Base-by-base conservation (phyloP, 306 rosid genomes). In the Myrica gale region DNA sequence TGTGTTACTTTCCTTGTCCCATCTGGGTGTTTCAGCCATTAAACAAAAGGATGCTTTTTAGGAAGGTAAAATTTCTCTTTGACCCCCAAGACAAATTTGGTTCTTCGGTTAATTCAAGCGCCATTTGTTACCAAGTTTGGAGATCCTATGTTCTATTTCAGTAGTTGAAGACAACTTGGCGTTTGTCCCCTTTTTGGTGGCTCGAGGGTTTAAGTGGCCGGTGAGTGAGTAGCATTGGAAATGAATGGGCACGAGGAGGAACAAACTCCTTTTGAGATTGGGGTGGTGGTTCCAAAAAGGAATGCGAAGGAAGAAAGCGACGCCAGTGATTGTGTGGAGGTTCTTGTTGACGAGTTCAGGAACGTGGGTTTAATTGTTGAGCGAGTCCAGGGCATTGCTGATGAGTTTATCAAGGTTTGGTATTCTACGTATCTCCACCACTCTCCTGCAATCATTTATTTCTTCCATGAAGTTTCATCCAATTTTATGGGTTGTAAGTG, bases 341-440 rank as follows among this genome's bases (percentile, higher is more conserved):
- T 90, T 69, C 91, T 95, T 44, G 75, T 87, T 21, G 66, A 80
- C 42, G 97, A 86, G 79, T 89, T 95, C 63, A 69, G 53, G 82
- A 87, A 85, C 73, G 85, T 71, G 69, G 99, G 97, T 54, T 76
- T 92, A 10, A 53, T 87, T 9, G 96, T 87, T 79, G 97, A 92
- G 83, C 87, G 89, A 81, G 88, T 90, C 70, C 71, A 83, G 78
- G 98, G 99, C 77, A 85, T 92, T 76, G 93, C 88, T 57, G 97
- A 95, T 78, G 96, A 90, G 78, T 95, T 95, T 74, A 80, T 95
- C 83, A 90, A 90, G 99, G 99, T 95, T 78, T 82, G 83, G 20
- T 79, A 70, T 84, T 87, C 42, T 20, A 39, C 6, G 20, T 13
- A 56, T 63, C 57, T 51, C 12, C 42, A 3, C 21, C 48, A 0